Conservation (phyloP, 2,329 filamentous ascomycete genomes). For the Colletotrichum kahawae region DNA sequence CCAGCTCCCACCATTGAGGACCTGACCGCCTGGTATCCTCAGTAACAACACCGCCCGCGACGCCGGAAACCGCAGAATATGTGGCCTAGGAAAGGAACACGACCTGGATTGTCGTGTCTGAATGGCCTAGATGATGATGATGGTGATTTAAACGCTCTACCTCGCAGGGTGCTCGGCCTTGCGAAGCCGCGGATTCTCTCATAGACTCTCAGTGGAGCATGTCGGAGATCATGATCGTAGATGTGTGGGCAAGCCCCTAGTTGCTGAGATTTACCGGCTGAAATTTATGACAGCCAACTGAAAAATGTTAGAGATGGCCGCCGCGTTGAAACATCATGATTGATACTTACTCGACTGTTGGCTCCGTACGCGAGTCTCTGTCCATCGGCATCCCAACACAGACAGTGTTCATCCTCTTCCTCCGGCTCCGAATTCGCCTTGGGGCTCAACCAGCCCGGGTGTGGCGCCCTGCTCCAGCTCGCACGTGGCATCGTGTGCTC, state of each 20-base stretch:
- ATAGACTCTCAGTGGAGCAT: not conserved
- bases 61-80: slow-evolving; percentile 11
- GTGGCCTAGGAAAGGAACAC: not conserved
- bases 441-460: slow-evolving; percentile 64
- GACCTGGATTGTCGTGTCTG: not conserved
- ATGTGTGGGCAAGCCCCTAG: not conserved
- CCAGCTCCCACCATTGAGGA: not conserved
- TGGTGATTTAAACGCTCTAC: not conserved
- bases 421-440: slow-evolving; percentile 57
- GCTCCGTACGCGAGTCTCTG: slow-evolving; percentile 68
- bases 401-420: slow-evolving; percentile 65
- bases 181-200: not conserved
- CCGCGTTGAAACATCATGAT: slow-evolving; percentile 19
- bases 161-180: not conserved
- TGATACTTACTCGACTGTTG: slow-evolving; percentile 61
- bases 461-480: slow-evolving; percentile 60
- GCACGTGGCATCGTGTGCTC: slow-evolving; percentile 63
- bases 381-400: slow-evolving; percentile 67
- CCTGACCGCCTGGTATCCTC: slow-evolving; percentile 6
- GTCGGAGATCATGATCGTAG: not conserved
- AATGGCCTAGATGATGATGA: not conserved
- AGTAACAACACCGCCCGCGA: slow-evolving; percentile 13
- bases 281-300: slow-evolving; percentile 59
- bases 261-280: slow-evolving; percentile 35
- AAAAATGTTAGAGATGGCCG: not conserved